Base-by-base conservation (phyloP, 2,329 filamentous ascomycete species). In the Sporothrix phasma region DNA sequence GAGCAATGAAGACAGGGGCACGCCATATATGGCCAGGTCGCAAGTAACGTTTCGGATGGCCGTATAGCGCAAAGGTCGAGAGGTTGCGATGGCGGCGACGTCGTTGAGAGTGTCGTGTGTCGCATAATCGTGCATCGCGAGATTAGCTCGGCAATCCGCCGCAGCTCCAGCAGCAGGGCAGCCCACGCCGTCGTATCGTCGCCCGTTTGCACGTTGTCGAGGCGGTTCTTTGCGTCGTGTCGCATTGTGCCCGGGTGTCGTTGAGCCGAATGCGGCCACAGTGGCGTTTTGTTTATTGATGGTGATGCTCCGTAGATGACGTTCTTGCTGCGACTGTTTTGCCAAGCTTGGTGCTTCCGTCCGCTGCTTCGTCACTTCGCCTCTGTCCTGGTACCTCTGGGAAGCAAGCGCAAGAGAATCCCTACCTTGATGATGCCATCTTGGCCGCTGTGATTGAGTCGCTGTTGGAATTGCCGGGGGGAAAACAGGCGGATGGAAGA, bases 371-470 rank as follows among this genome's bases (percentile, higher is more conserved):
- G 37, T 31, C 60, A 43, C 51, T 41, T 19, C 11, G n/a, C 26
- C 49, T 31, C 13, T 22, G 19, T 15, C 26, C 17, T 13, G 51
- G 15, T 22, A 37, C 1, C 6, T 43, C 31, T 22, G 15, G 46
- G 24, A 22, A 15, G 3, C n/a, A 17, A 61, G 13, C 17, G 10
- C 41, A 26, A 45, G 11, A 8, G 10, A 31, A 62, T 34, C 7
- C 66, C 54, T 62, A 67, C 66, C 66, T 66, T 61, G 67, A 67
- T 45, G 67, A 68, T 64, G 67, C 67, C 67, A 68, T 68, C 45
- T 43, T 65, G 59, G 47, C 47, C 62, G 51, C 31, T 39, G 37
- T 26, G 22, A 13, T 45, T 59, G 51, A 8, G n/a, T 15, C n/a
- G 37, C 17, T 8, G 39, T 24, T 39, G 13, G 24, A 5, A 15